A percentile compares a stretch with the other conserved stretches of the same genome.
These are phyloP conservation scores for Thalassiosira gravida DNA, from an alignment of 352 stramenopile species.

Conservation along the genomic window DNA sequence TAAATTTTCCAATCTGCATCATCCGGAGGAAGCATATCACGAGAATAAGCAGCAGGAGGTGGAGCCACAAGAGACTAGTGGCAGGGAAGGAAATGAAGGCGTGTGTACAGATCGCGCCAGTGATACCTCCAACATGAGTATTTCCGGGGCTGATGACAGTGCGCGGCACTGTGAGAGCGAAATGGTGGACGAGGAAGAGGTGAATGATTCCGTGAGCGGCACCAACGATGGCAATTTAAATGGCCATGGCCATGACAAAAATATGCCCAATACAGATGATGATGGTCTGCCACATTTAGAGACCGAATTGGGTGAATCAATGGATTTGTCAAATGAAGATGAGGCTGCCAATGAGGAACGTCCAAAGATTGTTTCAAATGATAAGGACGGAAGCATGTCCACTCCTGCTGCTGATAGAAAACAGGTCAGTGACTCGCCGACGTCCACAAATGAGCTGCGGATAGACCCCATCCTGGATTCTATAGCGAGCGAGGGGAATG, in stretches of 20 bases:
- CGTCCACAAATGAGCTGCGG: neutral
- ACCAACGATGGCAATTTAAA: neutral
- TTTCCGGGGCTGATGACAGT: neutral
- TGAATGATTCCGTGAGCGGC: neutral
- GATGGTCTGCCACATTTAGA: too few species aligned
- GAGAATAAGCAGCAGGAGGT: neutral
- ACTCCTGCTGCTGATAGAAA: neutral
- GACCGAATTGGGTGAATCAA: too few species aligned
- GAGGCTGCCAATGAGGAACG: neutral
- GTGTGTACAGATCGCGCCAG: neutral
- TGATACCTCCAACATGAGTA: neutral
- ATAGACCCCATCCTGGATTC: too few species aligned
- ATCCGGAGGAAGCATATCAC: too few species aligned
- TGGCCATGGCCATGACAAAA: neutral
- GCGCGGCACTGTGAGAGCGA: neutral
- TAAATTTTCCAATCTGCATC: too few species aligned
- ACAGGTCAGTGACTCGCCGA: neutral
- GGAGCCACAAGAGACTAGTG: neutral
- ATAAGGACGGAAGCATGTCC: neutral
- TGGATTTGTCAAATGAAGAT: neutral
- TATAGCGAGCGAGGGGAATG: too few species aligned
- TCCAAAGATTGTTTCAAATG: neutral
- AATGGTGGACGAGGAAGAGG: neutral
- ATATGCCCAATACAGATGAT: neutral
- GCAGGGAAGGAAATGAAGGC: neutral